Percentiles rank a stretch among this genome's conserved stretches.
These are phyloP conservation scores for Phytophthora pisi DNA, from an alignment of 352 stramenopile species.

Conservation along the genomic window DNA sequence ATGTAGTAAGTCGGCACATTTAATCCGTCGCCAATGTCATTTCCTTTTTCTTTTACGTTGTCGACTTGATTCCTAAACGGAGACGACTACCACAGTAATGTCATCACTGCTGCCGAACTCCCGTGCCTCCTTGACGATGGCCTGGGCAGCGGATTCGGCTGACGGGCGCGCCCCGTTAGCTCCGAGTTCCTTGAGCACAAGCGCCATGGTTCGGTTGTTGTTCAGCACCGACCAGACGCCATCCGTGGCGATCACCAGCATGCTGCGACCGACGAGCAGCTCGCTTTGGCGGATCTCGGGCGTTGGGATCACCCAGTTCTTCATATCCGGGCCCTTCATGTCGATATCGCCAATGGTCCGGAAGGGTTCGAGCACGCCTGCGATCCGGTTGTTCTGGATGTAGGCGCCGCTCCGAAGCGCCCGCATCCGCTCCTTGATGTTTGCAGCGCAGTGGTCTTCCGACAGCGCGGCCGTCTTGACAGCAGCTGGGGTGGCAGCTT, in stretches of 20 bases:
- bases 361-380: constrained; percentile 83
- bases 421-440: constrained; percentile 61
- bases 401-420: constrained; percentile 66
- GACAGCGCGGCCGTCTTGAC: constrained; percentile 39
- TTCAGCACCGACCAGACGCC: constrained; percentile 75
- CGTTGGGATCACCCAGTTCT: constrained; percentile 75
- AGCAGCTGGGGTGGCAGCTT: background rate
- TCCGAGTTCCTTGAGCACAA: constrained; percentile 46
- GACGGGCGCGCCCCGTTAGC: constrained; percentile 22
- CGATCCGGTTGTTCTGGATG: constrained; percentile 74
- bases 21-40: background rate
- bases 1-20: background rate
- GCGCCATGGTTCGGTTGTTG: constrained; percentile 61
- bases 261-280: constrained; percentile 50
- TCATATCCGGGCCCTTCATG: constrained; percentile 74
- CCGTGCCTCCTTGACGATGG: constrained; percentile 56
- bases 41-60: background rate
- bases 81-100: constrained; percentile 62
- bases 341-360: constrained; percentile 87
- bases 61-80: constrained; percentile 32
- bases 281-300: constrained; percentile 62
- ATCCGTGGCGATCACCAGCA: constrained; percentile 73
- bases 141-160: constrained; percentile 53
- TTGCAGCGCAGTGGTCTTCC: constrained; percentile 79
- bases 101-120: constrained; percentile 69